Evolutionary conservation across 345 rosid genomes (phyloP).

Genomic region (Bruguiera parviflora): DNA sequence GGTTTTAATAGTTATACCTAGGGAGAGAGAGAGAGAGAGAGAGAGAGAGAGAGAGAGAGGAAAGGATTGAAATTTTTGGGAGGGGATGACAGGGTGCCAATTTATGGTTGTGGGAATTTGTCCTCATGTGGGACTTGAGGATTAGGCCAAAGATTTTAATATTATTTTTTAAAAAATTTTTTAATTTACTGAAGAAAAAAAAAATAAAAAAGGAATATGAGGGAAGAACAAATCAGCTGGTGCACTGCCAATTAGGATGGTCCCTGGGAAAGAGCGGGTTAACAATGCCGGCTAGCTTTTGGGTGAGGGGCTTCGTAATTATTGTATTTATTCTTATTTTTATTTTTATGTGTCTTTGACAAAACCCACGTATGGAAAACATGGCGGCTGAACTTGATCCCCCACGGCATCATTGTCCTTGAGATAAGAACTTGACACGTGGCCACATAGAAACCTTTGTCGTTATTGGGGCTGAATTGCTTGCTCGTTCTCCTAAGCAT

Average conservation of each 20-base stretch:
- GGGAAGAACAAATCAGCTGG: conserved; percentile 20
- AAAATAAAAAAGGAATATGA: background rate
- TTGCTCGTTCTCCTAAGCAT: conserved; percentile 26
- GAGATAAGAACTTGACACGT: conserved; percentile 35
- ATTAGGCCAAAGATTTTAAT: conserved; percentile 29
- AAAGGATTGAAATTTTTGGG: conserved; percentile 61
- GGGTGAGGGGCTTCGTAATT: background rate
- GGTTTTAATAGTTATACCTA: no score
- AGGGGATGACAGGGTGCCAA: conserved; percentile 39
- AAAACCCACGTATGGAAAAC: conserved; percentile 16
- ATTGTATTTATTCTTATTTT: background rate
- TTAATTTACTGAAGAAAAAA: no score
- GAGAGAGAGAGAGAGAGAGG: background rate
- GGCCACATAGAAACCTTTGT: conserved; percentile 2
- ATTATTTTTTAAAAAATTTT: no score
- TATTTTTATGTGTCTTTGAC: background rate
- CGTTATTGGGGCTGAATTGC: background rate
- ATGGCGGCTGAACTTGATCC: conserved; percentile 47
- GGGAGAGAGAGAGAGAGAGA: background rate
- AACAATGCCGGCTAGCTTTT: conserved; percentile 27
- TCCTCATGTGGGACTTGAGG: conserved; percentile 37
- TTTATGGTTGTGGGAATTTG: conserved; percentile 68
- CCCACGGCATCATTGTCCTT: conserved; percentile 26
- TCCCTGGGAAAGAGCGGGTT: background rate
- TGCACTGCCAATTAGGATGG: conserved; percentile 1